Evolutionary conservation across 73 alveolate genomes (phyloP).

Genomic region (Breviolum minutum): DNA sequence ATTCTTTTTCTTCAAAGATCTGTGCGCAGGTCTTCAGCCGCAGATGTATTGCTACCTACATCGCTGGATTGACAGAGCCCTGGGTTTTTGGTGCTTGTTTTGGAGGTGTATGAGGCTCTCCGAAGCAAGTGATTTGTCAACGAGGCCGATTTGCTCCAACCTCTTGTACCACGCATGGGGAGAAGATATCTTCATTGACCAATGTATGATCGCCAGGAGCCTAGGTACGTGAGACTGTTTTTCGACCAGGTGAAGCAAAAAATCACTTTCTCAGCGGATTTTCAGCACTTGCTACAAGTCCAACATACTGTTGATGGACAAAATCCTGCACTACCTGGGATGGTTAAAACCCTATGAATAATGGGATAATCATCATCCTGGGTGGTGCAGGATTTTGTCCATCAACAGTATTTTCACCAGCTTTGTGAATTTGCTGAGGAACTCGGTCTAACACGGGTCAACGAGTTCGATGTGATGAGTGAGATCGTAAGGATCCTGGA

Average conservation of each 20-base stretch:
- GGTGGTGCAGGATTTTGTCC: no score
- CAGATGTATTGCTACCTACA: conserved; percentile 75
- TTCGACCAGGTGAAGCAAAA: neutral
- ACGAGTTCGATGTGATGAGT: conserved; percentile 90
- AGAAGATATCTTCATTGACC: conserved; percentile 80
- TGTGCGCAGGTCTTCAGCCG: conserved; percentile 72
- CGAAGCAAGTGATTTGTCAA: neutral
- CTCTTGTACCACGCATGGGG: conserved; percentile 89
- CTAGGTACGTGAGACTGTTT: neutral
- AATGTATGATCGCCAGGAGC: conserved; percentile 67
- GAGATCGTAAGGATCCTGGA: conserved; percentile 51
- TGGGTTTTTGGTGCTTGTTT: neutral
- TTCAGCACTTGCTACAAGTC: neutral
- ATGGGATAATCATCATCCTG: no score
- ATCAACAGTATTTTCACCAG: no score
- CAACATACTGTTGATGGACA: no score
- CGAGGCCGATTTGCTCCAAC: conserved; percentile 90
- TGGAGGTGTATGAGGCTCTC: neutral
- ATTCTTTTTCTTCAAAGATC: no score
- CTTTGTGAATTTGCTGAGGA: conserved; percentile 17
- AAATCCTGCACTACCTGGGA: no score
- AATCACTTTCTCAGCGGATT: neutral
- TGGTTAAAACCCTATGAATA: no score
- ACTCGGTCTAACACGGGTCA: conserved; percentile 89
- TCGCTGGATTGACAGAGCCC: conserved; percentile 58